Evolutionary conservation across 2,329 filamentous ascomycete species (phyloP).

Genomic region (Ophiostoma novo-ulmi): DNA sequence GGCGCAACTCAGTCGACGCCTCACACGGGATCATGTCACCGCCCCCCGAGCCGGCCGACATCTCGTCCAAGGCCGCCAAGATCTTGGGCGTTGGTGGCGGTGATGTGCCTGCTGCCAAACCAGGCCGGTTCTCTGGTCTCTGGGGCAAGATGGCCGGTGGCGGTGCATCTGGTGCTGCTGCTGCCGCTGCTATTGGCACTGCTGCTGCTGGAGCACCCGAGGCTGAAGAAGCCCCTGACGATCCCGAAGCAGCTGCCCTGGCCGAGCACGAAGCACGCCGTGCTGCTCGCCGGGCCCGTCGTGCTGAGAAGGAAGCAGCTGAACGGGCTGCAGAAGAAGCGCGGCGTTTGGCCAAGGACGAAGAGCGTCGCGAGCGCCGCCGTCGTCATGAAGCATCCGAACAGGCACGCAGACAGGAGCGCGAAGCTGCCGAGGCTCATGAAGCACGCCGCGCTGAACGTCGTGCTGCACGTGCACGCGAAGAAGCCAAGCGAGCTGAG

Average conservation of each 20-base stretch:
- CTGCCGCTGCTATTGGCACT: slow-evolving; percentile 11
- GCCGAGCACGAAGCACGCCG: slow-evolving; percentile 54
- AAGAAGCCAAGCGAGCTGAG: slow-evolving; percentile 27
- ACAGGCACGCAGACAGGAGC: slow-evolving; percentile 48
- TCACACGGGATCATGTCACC: slow-evolving; percentile 63
- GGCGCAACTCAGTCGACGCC: slow-evolving; percentile 64
- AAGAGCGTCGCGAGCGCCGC: slow-evolving; percentile 51
- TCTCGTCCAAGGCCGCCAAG: slow-evolving; percentile 73
- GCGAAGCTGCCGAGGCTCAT: slow-evolving; percentile 46
- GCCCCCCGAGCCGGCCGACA: slow-evolving; percentile 62
- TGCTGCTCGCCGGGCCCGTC: slow-evolving; percentile 56
- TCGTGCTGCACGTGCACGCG: slow-evolving; percentile 35
- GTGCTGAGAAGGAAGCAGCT: slow-evolving; percentile 47
- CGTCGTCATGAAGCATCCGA: slow-evolving; percentile 53
- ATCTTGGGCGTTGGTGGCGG: slow-evolving; percentile 57
- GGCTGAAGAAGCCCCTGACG: slow-evolving; percentile 46
- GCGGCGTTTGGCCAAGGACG: slow-evolving; percentile 50
- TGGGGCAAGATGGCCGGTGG: slow-evolving; percentile 53
- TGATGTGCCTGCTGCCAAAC: slow-evolving; percentile 53
- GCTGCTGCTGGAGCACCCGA: slow-evolving; percentile 33
- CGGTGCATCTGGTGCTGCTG: slow-evolving; percentile 27
- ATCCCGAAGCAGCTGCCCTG: slow-evolving; percentile 25
- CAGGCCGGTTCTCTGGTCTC: slow-evolving; percentile 53
- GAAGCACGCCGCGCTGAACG: slow-evolving; percentile 47
- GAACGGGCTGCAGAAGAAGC: slow-evolving; percentile 52